Conservation (phyloP, 148 eudicot genomes). For the Camellia japonica region DNA sequence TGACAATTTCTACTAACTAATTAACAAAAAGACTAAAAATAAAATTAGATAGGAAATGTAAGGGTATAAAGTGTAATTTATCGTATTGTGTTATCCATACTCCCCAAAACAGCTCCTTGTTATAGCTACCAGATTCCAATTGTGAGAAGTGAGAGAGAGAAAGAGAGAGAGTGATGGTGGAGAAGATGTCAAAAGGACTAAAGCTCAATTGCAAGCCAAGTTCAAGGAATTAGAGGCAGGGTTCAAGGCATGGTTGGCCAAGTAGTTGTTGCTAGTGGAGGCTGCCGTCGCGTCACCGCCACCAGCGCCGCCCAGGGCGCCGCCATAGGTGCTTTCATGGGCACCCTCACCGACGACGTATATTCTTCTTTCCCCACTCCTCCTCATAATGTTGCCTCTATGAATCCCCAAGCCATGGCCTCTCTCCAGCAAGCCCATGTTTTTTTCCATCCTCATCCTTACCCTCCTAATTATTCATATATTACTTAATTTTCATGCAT, state of each 20-base stretch:
- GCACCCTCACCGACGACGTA: conserved; percentile 55
- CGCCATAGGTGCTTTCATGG: conserved; percentile 70
- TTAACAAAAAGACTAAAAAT: too few relatives aligned
- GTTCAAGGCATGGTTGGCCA: conserved; percentile 57
- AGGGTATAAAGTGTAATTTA: too few relatives aligned
- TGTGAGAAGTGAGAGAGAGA: conserved; percentile 5
- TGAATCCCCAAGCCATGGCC: conserved; percentile 67
- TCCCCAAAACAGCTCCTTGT: too few relatives aligned
- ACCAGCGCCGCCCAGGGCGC: too few relatives aligned
- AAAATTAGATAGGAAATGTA: too few relatives aligned
- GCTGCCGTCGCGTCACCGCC: conserved; percentile 58
- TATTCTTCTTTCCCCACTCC: conserved; percentile 42
- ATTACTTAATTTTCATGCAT: background rate
- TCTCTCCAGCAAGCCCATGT: conserved; percentile 81
- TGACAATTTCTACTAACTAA: too few relatives aligned
- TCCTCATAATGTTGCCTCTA: conserved; percentile 35
- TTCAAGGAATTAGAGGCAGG: conserved; percentile 48
- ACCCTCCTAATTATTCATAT: too few relatives aligned
- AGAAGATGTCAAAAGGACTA: conserved; percentile 19
- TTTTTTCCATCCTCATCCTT: background rate
- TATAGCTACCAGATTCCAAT: conserved; percentile 7
- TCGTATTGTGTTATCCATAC: background rate
- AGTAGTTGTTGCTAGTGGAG: conserved; percentile 52
- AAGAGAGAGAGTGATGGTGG: conserved; percentile 15
- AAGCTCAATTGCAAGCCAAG: conserved; percentile 22